These are phyloP conservation scores for Pelargonium fulgidum DNA, from an alignment of 441 rosid genomes.

Conservation along the genomic window DNA sequence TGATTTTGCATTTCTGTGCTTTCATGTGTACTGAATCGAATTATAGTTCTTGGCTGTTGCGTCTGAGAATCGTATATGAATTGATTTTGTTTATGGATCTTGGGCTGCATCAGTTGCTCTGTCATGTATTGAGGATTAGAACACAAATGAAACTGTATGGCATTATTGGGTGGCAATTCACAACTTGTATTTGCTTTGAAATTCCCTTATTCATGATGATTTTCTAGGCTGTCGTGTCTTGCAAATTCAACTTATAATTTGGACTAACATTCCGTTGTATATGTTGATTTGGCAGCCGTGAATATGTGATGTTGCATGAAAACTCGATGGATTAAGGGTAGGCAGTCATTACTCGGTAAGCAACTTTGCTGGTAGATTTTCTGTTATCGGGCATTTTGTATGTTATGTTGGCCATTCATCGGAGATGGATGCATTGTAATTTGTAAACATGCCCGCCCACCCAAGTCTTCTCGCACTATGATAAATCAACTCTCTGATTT, in stretches of 20 bases:
- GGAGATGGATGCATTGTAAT: too few relatives aligned
- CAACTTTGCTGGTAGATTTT: not conserved
- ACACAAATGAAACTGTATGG: not conserved
- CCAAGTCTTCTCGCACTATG: too few relatives aligned
- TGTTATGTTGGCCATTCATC: too few relatives aligned
- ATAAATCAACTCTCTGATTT: too few relatives aligned
- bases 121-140: not conserved
- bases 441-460: too few relatives aligned
- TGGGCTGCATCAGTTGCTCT: not conserved
- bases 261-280: not conserved
- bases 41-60: not conserved
- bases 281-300: not conserved
- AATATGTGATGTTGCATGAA: constrained; percentile 7
- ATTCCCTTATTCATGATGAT: not conserved
- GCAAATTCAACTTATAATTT: not conserved
- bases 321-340: constrained; percentile 6
- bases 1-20: too few relatives aligned
- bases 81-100: not conserved
- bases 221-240: not conserved
- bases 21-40: not conserved
- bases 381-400: too few relatives aligned
- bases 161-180: not conserved
- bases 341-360: not conserved
- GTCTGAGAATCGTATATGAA: not conserved
- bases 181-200: not conserved